A percentile compares a stretch with the other conserved stretches of the same genome.
Evolutionary conservation across 2,329 filamentous ascomycete genomes (phyloP).

Genomic region (Fonsecaea monophora): DNA sequence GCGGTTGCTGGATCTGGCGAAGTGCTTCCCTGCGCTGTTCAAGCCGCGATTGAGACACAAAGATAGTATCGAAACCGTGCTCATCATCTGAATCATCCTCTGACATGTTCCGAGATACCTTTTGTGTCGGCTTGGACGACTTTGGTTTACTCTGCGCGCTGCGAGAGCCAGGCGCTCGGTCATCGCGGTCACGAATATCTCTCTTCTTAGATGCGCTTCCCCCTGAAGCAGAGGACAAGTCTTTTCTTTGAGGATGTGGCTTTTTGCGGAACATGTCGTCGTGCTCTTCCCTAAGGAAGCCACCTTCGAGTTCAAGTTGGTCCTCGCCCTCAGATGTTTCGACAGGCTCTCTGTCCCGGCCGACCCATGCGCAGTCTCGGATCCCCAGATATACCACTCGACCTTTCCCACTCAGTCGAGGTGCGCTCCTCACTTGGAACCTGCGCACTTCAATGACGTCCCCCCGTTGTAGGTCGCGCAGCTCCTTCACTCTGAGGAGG

Average conservation of each 20-base stretch:
- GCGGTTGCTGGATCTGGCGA: conserved; percentile 22
- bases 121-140: neutral
- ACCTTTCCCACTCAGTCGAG: conserved; percentile 35
- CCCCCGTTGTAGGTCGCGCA: conserved; percentile 30
- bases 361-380: conserved; percentile 36
- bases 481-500: conserved; percentile 22
- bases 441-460: conserved; percentile 38
- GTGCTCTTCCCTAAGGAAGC: conserved; percentile 28
- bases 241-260: conserved; percentile 5
- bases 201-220: conserved; percentile 1
- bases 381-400: conserved; percentile 41
- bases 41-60: conserved; percentile 23
- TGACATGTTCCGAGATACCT: neutral
- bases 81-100: conserved; percentile 26
- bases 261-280: conserved; percentile 3
- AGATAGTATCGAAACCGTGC: conserved; percentile 34
- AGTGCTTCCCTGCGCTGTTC: conserved; percentile 31
- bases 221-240: neutral
- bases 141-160: neutral
- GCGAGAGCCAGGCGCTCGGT: neutral
- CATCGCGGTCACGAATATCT: neutral
- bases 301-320: conserved; percentile 21
- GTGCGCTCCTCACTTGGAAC: conserved; percentile 39
- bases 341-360: conserved; percentile 6
- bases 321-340: conserved; percentile 1